Conservation (phyloP, 2,329 filamentous ascomycete species). For the Aureobasidium zeae region DNA sequence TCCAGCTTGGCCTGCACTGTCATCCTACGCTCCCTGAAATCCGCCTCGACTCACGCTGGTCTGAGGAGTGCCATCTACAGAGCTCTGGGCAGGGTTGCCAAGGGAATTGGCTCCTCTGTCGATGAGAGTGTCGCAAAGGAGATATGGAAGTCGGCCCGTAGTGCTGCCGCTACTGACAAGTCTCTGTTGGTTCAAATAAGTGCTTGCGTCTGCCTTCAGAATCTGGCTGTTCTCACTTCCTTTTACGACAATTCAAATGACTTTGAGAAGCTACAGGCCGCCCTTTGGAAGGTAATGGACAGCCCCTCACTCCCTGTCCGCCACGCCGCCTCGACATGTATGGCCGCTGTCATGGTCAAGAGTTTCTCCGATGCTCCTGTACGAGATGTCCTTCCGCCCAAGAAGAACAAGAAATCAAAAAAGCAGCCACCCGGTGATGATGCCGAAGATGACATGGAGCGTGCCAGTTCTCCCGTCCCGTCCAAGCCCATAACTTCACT, state of each 20-base stretch:
- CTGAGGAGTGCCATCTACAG: conserved; percentile 69
- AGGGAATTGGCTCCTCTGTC: conserved; percentile 64
- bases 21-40: conserved; percentile 70
- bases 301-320: conserved; percentile 65
- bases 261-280: conserved; percentile 77
- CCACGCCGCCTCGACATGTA: conserved; percentile 75
- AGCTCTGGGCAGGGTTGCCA: conserved; percentile 64
- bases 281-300: conserved; percentile 80
- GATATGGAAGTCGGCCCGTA: conserved; percentile 85
- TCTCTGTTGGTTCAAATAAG: conserved; percentile 68
- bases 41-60: conserved; percentile 69
- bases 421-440: conserved; percentile 53
- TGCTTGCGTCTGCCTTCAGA: conserved; percentile 69
- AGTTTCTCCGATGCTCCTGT: conserved; percentile 58
- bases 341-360: conserved; percentile 76
- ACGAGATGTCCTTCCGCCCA: conserved; percentile 47
- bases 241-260: conserved; percentile 85
- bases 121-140: conserved; percentile 83
- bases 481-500: conserved; percentile 64
- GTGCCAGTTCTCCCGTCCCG: conserved; percentile 65
- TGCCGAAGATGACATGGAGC: conserved; percentile 61
- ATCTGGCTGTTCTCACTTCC: conserved; percentile 59
- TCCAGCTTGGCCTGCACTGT: conserved; percentile 65
- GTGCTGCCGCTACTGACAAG: conserved; percentile 68
- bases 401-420: conserved; percentile 65